phyloP scores from a whole-genome alignment of 2,329 filamentous ascomycete species.

The Lasiodiplodia sp. region DNA sequence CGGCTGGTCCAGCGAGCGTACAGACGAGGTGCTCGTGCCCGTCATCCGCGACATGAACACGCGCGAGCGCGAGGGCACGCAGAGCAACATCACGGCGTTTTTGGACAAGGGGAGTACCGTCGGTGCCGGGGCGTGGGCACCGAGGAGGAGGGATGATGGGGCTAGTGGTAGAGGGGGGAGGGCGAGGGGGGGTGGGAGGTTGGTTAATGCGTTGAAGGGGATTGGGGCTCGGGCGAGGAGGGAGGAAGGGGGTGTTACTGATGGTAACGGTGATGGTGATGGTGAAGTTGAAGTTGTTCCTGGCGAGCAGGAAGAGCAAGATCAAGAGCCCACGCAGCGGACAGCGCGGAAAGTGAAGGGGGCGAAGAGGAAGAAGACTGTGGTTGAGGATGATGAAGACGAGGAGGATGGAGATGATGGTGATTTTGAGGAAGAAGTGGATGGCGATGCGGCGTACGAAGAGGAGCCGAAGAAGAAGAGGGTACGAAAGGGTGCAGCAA shows the following conservation, averaged over 20 bases:
- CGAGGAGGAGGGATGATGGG: slow-evolving; percentile 63
- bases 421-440: not conserved
- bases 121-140: slow-evolving; percentile 74
- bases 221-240: slow-evolving; percentile 63
- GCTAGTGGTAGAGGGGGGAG: not conserved
- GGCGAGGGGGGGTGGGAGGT: slow-evolving; percentile 72
- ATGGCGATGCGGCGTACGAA: slow-evolving; percentile 1
- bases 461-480: slow-evolving; percentile 22
- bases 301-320: not conserved
- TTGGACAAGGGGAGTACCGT: slow-evolving; percentile 79
- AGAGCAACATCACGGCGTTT: slow-evolving; percentile 94
- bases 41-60: slow-evolving; percentile 96
- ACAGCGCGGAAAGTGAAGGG: not conserved
- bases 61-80: slow-evolving; percentile 86
- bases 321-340: not conserved
- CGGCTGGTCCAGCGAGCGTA: slow-evolving; percentile 89
- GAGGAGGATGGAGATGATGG: not conserved
- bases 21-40: slow-evolving; percentile 93
- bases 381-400: slow-evolving; percentile 10
- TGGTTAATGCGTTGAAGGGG: slow-evolving; percentile 76
- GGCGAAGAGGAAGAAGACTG: slow-evolving; percentile 23
- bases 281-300: not conserved
- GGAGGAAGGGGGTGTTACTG: not conserved
- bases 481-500: not conserved
- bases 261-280: not conserved